phyloP scores from a whole-genome alignment of 2,329 filamentous ascomycete genomes.

The Botrytis deweyae region DNA sequence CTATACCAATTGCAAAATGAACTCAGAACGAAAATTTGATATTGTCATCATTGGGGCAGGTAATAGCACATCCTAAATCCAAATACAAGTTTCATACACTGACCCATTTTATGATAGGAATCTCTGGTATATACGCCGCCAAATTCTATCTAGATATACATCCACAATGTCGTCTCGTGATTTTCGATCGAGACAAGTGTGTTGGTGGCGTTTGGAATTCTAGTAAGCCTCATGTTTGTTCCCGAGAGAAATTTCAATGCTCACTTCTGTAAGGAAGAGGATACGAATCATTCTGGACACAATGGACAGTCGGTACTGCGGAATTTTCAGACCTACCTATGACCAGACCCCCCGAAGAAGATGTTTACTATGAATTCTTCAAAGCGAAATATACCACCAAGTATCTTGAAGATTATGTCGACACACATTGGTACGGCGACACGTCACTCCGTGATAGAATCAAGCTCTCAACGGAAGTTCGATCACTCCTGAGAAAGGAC shows the following conservation, averaged over 20 bases:
- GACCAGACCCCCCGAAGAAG: not conserved
- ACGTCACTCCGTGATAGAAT: not conserved
- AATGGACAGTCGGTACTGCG: not conserved
- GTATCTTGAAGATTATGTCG: not conserved
- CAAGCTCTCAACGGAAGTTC: too few species aligned
- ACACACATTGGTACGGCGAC: not conserved
- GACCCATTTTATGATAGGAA: not conserved
- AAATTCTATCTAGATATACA: not conserved
- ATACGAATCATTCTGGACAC: not conserved
- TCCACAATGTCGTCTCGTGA: not conserved
- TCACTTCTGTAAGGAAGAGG: not conserved
- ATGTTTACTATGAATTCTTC: not conserved
- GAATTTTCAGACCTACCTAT: not conserved
- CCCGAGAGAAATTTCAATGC: not conserved
- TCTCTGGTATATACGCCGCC: not conserved
- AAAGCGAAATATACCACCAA: not conserved
- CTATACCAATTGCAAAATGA: not conserved
- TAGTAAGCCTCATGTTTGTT: not conserved
- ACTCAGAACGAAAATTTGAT: not conserved
- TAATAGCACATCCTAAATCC: not conserved
- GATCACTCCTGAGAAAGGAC: not conserved
- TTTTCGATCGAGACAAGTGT: not conserved
- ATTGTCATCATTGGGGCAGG: not conserved
- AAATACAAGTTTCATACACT: not conserved
- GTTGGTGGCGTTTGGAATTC: not conserved